Conservation (phyloP, 1,284 basidiomycete species). For the Paramarasmius palmivorus region DNA sequence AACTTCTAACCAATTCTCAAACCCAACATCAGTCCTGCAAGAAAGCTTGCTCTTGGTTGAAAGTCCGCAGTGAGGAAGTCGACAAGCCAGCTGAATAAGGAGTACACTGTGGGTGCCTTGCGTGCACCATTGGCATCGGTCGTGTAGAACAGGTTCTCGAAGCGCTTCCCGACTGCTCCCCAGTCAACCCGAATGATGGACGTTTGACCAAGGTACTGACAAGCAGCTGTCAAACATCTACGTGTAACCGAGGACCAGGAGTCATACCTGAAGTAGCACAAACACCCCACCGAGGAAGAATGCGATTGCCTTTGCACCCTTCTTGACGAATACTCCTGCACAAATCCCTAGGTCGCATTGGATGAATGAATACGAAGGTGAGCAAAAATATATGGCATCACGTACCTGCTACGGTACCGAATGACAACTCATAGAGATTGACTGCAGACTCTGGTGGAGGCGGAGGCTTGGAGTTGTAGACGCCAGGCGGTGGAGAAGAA, state of each 20-base stretch:
- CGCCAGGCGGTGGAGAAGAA: background rate
- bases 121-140: conserved; percentile 53
- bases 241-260: background rate
- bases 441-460: conserved; percentile 70
- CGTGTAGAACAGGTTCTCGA: conserved; percentile 75
- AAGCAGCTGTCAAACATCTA: conserved; percentile 2
- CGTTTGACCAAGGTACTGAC: conserved; percentile 74
- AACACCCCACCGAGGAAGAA: conserved; percentile 87
- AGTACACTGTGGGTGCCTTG: conserved; percentile 60
- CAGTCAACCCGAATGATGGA: conserved; percentile 83
- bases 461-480: conserved; percentile 19
- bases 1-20: conserved; percentile 58
- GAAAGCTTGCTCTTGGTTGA: conserved; percentile 79
- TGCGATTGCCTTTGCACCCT: conserved; percentile 83
- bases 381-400: background rate
- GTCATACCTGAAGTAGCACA: conserved; percentile 79
- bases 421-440: conserved; percentile 81
- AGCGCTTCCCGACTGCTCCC: conserved; percentile 56
- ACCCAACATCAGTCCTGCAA: conserved; percentile 71
- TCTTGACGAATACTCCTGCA: conserved; percentile 92
- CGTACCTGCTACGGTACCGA: conserved; percentile 76
- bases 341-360: conserved; percentile 56
- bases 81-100: conserved; percentile 72
- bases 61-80: conserved; percentile 93
- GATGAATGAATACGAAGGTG: background rate